phyloP scores from a whole-genome alignment of 202 grass and related monocot genomes.

The Carex arenaria region DNA sequence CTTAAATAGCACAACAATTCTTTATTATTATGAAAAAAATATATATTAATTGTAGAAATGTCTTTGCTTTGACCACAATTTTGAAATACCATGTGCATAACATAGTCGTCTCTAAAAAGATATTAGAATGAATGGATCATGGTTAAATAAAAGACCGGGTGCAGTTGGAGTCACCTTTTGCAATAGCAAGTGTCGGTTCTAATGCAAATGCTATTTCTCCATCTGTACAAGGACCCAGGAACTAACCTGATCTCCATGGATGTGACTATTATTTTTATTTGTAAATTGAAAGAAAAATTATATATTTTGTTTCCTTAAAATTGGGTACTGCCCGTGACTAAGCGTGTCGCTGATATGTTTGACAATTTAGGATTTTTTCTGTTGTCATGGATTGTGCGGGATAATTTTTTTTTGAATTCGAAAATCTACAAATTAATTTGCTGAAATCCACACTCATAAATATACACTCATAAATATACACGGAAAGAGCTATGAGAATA shows the following conservation, averaged over 20 bases:
- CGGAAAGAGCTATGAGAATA: too few relatives aligned
- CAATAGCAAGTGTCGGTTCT: neutral
- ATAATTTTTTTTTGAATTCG: too few relatives aligned
- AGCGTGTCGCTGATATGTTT: too few relatives aligned
- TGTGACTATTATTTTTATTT: conserved; percentile 1
- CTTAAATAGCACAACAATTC: neutral
- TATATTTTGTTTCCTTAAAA: neutral
- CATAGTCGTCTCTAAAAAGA: neutral
- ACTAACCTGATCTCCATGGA: neutral
- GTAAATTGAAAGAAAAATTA: neutral
- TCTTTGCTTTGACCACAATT: neutral
- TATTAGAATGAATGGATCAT: neutral
- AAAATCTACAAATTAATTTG: too few relatives aligned
- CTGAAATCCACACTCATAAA: too few relatives aligned
- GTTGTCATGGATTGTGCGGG: too few relatives aligned
- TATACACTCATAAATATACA: too few relatives aligned
- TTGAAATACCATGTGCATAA: neutral
- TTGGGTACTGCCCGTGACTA: neutral
- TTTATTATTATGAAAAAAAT: neutral
- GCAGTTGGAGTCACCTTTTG: neutral
- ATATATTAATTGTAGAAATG: neutral
- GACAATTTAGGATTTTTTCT: too few relatives aligned
- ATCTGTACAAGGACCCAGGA: conserved; percentile 2
- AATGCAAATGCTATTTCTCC: neutral
- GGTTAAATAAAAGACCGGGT: neutral